Evolutionary conservation across 352 stramenopile species (phyloP), one percentile per base, ranked within the genome.

Genomic region (Phytophthora brassicae): DNA sequence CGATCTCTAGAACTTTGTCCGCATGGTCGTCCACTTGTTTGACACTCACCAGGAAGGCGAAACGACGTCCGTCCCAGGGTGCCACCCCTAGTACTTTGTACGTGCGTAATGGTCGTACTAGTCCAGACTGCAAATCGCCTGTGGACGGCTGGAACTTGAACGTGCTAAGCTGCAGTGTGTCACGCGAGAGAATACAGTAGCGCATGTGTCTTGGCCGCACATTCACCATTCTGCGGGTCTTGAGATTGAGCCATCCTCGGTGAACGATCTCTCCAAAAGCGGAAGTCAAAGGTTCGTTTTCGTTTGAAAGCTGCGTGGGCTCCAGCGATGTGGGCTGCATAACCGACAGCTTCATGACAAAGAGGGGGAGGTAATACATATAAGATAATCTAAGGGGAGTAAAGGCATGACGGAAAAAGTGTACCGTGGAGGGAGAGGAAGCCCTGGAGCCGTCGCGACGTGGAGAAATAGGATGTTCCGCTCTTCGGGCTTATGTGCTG

Each of bases 71-170:
- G 51, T 88, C 80, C 81, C 81, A 92, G 4, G 79, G 79, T 19
- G 81, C 77, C 46, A 92, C 83, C 3, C 81, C 81, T 13, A 89
- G 64, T 28, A 89, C 80, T 29, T 86, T 87, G 56, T 90, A 92
- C 26, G 63, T 74, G 3, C 77, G 77, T 28, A 92, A 55, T n/a
- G 83, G 81, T 56, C 86, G 80, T 38, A 88, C 75, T 12, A 72
- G 57, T n/a, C 70, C 69, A 2, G 74, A 79, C 56, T 77, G 69
- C 8, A 92, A 60, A 48, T 94, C 83, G 43, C 75, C 77, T 13
- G 77, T 73, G 36, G 81, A 92, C 35, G 85, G 85, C 71, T 94
- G 85, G 65, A 94, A 92, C 70, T 92, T 92, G 74, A 92, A 94
- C 35, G 85, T 94, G 54, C 77, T 84, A 33, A 94, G 75, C 64